Evolutionary conservation across 2,329 filamentous ascomycete genomes (phyloP).

Genomic region (Trichoderma atroviride): DNA sequence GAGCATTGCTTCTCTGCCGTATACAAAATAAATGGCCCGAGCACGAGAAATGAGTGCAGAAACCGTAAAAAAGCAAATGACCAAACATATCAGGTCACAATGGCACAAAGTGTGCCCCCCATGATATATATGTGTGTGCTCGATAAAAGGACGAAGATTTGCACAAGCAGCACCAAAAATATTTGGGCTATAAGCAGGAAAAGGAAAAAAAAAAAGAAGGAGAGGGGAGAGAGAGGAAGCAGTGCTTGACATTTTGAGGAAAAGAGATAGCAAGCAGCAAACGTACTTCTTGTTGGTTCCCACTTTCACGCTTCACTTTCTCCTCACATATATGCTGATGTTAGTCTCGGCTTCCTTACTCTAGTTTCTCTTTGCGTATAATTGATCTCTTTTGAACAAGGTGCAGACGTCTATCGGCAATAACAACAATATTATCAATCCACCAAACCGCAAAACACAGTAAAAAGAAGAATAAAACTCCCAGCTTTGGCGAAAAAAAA

Average conservation of each 20-base stretch:
- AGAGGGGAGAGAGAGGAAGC: background rate
- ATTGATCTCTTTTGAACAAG: background rate
- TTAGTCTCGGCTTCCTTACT: background rate
- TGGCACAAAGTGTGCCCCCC: background rate
- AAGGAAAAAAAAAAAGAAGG: background rate
- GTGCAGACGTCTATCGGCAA: background rate
- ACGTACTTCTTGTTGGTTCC: background rate
- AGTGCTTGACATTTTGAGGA: background rate
- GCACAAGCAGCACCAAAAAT: background rate
- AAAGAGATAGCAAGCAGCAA: background rate
- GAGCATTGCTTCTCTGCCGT: background rate
- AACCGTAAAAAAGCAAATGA: background rate
- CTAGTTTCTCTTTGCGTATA: background rate
- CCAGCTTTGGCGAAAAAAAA: background rate
- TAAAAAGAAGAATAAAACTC: background rate
- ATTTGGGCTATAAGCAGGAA: too few relatives aligned
- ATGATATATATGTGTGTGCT: background rate
- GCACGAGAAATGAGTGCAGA: background rate
- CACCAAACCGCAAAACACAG: background rate
- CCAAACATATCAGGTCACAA: conserved; percentile 6
- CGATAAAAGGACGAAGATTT: background rate
- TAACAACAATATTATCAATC: background rate
- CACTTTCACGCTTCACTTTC: background rate
- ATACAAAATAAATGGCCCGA: background rate
- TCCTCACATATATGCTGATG: background rate